These are phyloP conservation scores for Backusella mclennaniae DNA, from an alignment of 192 early-diverging fungal genomes.

Conservation along the genomic window DNA sequence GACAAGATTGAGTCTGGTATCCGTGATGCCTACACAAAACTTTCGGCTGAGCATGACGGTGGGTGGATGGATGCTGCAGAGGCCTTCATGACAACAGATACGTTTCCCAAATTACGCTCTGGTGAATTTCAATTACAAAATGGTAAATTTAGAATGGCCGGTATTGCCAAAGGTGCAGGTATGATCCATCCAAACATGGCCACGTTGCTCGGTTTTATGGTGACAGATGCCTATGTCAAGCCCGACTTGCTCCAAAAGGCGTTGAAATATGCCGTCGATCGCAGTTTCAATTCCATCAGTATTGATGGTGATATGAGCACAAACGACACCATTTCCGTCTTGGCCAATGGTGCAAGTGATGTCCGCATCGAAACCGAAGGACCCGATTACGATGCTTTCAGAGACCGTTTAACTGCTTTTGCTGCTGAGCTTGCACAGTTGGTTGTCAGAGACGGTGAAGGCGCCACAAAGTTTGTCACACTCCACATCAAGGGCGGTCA, in stretches of 20 bases:
- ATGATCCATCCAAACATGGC: constrained; percentile 99
- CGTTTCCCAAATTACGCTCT: constrained; percentile 91
- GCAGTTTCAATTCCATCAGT: constrained; percentile 93
- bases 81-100: constrained; percentile 97
- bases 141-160: constrained; percentile 75
- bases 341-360: constrained; percentile 79
- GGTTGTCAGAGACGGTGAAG: constrained; percentile 95
- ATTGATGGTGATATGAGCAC: constrained; percentile 98
- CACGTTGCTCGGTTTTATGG: constrained; percentile 83
- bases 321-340: constrained; percentile 88
- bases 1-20: constrained; percentile 79
- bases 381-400: constrained; percentile 65
- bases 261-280: constrained; percentile 76
- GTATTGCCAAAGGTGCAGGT: constrained; percentile 95
- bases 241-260: constrained; percentile 68
- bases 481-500: constrained; percentile 78
- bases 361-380: constrained; percentile 44
- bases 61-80: constrained; percentile 79
- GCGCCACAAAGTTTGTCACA: constrained; percentile 96
- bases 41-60: constrained; percentile 57
- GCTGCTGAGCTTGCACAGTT: constrained; percentile 84
- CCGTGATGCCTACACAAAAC: constrained; percentile 28
- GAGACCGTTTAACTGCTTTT: constrained; percentile 74
- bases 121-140: constrained; percentile 47
- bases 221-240: constrained; percentile 78